Evolutionary conservation across 306 rosid genomes (phyloP).

Genomic region (Inga laurina): DNA sequence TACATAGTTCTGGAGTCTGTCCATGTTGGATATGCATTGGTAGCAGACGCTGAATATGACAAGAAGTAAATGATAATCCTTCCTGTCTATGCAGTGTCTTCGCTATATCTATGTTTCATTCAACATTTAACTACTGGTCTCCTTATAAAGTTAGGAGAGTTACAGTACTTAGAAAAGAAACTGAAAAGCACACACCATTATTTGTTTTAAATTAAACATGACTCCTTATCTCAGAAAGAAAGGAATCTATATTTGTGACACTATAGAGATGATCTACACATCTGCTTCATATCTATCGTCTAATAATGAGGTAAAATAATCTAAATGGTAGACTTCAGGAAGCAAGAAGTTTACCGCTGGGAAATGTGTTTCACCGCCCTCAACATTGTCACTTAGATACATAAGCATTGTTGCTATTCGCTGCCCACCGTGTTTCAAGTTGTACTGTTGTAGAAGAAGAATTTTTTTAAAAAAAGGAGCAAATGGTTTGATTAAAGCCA

Average conservation of each 20-base stretch:
- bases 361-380: slow-evolving; percentile 97
- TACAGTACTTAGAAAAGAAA: background rate
- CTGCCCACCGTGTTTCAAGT: slow-evolving; percentile 98
- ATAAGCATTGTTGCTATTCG: slow-evolving; percentile 88
- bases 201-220: background rate
- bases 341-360: slow-evolving; percentile 58
- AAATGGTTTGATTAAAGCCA: slow-evolving; percentile 24
- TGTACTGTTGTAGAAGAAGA: slow-evolving; percentile 53
- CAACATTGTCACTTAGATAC: slow-evolving; percentile 85
- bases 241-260: background rate
- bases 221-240: no score
- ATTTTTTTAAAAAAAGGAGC: background rate
- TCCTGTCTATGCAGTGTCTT: background rate
- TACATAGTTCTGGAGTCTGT: background rate
- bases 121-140: background rate
- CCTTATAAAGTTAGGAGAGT: background rate
- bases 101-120: background rate
- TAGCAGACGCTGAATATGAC: background rate
- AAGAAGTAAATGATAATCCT: background rate
- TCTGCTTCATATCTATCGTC: background rate
- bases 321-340: slow-evolving; percentile 31
- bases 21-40: background rate
- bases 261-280: background rate
- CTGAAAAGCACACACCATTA: background rate
- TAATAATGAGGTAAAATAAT: background rate